Conservation (phyloP, 139 green algal genomes). For the Micractinium conductrix region DNA sequence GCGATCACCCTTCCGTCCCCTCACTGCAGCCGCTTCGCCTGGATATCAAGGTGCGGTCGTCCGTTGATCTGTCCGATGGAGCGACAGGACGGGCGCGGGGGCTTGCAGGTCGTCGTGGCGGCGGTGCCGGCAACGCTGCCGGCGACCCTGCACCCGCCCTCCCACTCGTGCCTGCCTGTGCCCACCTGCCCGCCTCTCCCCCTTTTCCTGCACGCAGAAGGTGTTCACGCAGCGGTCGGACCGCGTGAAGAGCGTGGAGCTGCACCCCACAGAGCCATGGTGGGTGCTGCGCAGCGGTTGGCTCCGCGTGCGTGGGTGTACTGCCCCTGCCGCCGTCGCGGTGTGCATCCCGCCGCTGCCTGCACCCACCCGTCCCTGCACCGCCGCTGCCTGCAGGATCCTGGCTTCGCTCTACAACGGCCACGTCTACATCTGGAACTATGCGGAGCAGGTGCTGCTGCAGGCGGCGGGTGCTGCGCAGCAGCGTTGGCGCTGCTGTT, state of each 20-base stretch:
- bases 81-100: too few species aligned
- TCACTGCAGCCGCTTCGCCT: constrained; percentile 80
- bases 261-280: constrained; percentile 99
- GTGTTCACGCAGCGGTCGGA: constrained; percentile 96
- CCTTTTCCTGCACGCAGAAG: constrained; percentile 59
- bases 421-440: constrained; percentile 98
- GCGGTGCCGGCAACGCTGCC: too few species aligned
- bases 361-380: not conserved
- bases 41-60: constrained; percentile 88
- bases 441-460: constrained; percentile 68
- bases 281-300: constrained; percentile 41
- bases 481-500: too few species aligned
- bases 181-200: not conserved
- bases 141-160: too few species aligned
- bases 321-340: not conserved
- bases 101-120: too few species aligned
- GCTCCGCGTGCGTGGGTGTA: too few species aligned
- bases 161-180: not conserved
- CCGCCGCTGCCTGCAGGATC: constrained; percentile 67
- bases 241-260: constrained; percentile 97
- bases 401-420: constrained; percentile 98
- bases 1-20: not conserved
- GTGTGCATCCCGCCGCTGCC: not conserved
- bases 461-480: not conserved
- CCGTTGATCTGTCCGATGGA: not conserved